A percentile compares a stretch with the other conserved stretches of the same genome.
Evolutionary conservation across 352 stramenopile genomes (phyloP).

Genomic region (Peronospora destructor): DNA sequence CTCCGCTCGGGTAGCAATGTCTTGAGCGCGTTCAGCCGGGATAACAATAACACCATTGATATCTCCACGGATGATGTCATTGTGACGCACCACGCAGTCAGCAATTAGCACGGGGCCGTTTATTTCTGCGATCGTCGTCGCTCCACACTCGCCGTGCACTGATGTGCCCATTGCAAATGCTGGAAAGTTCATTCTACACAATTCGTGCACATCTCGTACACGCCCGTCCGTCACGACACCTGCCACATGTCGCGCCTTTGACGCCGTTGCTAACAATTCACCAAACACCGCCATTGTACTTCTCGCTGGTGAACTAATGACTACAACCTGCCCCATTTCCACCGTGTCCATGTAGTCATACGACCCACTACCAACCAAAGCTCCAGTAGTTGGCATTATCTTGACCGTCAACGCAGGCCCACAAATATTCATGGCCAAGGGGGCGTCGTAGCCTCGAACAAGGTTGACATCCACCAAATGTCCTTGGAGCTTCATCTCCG

Average conservation of each 20-base stretch:
- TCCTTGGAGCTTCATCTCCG: conserved; percentile 68
- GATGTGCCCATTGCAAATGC: conserved; percentile 65
- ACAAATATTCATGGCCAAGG: conserved; percentile 74
- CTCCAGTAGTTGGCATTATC: conserved; percentile 59
- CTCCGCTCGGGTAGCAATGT: conserved; percentile 65
- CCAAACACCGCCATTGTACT: conserved; percentile 67
- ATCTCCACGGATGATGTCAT: conserved; percentile 76
- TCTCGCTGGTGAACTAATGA: conserved; percentile 56
- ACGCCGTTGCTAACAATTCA: conserved; percentile 54
- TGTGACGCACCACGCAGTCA: conserved; percentile 69
- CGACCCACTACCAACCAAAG: conserved; percentile 11
- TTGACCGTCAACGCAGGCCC: conserved; percentile 73
- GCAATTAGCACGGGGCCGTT: conserved; percentile 59
- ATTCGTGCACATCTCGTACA: conserved; percentile 68
- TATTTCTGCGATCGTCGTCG: conserved; percentile 64
- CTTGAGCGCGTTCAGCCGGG: conserved; percentile 55
- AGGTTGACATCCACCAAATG: conserved; percentile 74
- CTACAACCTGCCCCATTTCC: conserved; percentile 69
- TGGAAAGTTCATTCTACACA: conserved; percentile 59
- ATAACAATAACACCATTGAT: conserved; percentile 81
- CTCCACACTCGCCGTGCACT: conserved; percentile 51
- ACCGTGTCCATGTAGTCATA: conserved; percentile 80
- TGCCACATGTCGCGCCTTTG: conserved; percentile 55
- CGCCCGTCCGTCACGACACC: conserved; percentile 71
- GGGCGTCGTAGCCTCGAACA: conserved; percentile 62